Conservation (phyloP, 192 early-diverging fungal genomes). For the Coemansia sp. region DNA sequence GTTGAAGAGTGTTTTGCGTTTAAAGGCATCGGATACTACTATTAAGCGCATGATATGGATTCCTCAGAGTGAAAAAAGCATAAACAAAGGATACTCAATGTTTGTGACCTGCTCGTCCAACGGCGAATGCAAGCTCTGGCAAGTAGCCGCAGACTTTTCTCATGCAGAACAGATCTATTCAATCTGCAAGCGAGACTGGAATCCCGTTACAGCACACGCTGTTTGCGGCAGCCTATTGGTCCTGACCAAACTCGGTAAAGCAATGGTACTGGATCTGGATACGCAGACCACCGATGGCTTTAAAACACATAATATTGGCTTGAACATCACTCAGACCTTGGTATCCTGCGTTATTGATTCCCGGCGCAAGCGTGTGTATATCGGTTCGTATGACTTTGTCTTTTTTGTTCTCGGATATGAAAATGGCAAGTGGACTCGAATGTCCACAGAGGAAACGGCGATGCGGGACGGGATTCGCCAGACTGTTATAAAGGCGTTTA, state of each 20-base stretch:
- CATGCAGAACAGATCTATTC: slow-evolving; percentile 2
- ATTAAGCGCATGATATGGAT: slow-evolving; percentile 31
- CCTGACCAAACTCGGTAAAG: slow-evolving; percentile 33
- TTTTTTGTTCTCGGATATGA: slow-evolving; percentile 16
- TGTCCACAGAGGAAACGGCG: slow-evolving; percentile 8
- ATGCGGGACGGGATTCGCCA: slow-evolving; percentile 24
- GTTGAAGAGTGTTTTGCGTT: not conserved
- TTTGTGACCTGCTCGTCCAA: slow-evolving; percentile 23
- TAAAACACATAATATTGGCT: too few species aligned
- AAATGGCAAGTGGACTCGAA: slow-evolving; percentile 11
- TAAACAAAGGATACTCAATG: not conserved
- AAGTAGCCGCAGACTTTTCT: slow-evolving; percentile 9
- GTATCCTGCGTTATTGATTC: slow-evolving; percentile 35
- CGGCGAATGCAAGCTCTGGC: slow-evolving; percentile 27
- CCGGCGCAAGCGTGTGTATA: slow-evolving; percentile 14
- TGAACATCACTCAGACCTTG: slow-evolving; percentile 27
- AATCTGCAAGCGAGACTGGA: slow-evolving; percentile 27
- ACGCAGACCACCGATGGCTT: too few species aligned
- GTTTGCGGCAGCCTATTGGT: slow-evolving; percentile 4
- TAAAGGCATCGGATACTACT: not conserved
- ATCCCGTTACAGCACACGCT: slow-evolving; percentile 25
- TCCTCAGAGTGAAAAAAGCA: not conserved
- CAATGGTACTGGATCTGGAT: slow-evolving; percentile 26
- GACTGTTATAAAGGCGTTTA: slow-evolving; percentile 38
- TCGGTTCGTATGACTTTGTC: slow-evolving; percentile 26